Conservation (phyloP, 1,284 basidiomycete species). For the Paramarasmius palmivorus region DNA sequence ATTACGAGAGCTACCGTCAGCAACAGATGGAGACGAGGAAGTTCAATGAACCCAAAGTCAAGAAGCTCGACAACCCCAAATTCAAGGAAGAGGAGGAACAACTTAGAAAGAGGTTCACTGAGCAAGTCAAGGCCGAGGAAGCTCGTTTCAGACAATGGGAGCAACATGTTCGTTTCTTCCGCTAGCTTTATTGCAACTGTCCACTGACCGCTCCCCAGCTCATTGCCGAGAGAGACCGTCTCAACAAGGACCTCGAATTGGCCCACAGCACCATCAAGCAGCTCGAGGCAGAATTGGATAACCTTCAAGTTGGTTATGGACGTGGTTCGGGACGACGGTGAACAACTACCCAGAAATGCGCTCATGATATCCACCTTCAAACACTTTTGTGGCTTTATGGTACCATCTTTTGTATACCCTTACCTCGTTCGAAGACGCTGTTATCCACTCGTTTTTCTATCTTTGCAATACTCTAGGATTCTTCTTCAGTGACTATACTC, state of each 20-base stretch:
- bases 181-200: background rate
- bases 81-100: constrained; percentile 99
- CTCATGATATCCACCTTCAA: background rate
- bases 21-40: constrained; percentile 99
- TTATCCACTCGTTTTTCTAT: background rate
- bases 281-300: constrained; percentile 88
- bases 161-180: constrained; percentile 76
- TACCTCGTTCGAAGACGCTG: background rate
- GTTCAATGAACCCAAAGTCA: constrained; percentile 97
- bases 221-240: constrained; percentile 92
- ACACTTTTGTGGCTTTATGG: background rate
- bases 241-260: constrained; percentile 95
- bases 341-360: too few relatives aligned
- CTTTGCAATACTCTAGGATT: too few relatives aligned
- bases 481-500: too few relatives aligned
- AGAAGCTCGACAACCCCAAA: constrained; percentile 99
- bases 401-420: constrained; percentile 1
- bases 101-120: constrained; percentile 96
- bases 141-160: constrained; percentile 99
- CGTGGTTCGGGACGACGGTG: constrained; percentile 73
- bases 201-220: constrained; percentile 50
- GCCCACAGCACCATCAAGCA: constrained; percentile 92
- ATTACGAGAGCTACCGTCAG: constrained; percentile 98
- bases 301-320: constrained; percentile 84
- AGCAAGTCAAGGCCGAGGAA: constrained; percentile 99